A percentile compares a stretch with the other conserved stretches of the same genome.
Evolutionary conservation across 2,329 filamentous ascomycete genomes (phyloP).

Genomic region (Sclerotiophoma versabilis): DNA sequence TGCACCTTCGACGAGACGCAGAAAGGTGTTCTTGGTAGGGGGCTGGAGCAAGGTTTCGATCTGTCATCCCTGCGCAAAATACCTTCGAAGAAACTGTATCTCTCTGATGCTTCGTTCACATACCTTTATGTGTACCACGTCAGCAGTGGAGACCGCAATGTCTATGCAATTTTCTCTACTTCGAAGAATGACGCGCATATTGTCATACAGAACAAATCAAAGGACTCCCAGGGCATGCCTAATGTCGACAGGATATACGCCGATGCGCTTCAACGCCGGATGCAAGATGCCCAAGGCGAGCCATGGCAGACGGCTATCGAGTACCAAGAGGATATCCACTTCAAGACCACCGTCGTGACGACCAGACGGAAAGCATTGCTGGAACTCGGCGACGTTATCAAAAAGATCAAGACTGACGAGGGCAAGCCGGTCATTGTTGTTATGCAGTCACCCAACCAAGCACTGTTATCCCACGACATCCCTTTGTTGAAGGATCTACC

Average conservation of each 20-base stretch:
- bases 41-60: constrained; percentile 93
- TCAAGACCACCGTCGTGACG: constrained; percentile 86
- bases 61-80: constrained; percentile 75
- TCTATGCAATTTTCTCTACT: constrained; percentile 93
- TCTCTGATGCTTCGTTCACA: constrained; percentile 74
- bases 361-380: constrained; percentile 88
- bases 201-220: constrained; percentile 82
- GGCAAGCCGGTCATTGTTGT: constrained; percentile 80
- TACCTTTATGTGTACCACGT: constrained; percentile 96
- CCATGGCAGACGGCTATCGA: constrained; percentile 82
- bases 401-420: constrained; percentile 89
- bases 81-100: constrained; percentile 74
- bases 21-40: constrained; percentile 87
- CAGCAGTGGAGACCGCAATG: constrained; percentile 85
- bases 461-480: constrained; percentile 82
- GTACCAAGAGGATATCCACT: constrained; percentile 85
- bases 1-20: constrained; percentile 95
- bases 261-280: constrained; percentile 72
- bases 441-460: constrained; percentile 86
- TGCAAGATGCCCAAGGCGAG: constrained; percentile 70
- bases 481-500: constrained; percentile 85
- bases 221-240: constrained; percentile 83
- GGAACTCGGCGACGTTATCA: constrained; percentile 85
- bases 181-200: constrained; percentile 81
- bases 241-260: constrained; percentile 89